Conservation (phyloP, 108 stramenopile species). For the Nannochloropsis oceanica region DNA sequence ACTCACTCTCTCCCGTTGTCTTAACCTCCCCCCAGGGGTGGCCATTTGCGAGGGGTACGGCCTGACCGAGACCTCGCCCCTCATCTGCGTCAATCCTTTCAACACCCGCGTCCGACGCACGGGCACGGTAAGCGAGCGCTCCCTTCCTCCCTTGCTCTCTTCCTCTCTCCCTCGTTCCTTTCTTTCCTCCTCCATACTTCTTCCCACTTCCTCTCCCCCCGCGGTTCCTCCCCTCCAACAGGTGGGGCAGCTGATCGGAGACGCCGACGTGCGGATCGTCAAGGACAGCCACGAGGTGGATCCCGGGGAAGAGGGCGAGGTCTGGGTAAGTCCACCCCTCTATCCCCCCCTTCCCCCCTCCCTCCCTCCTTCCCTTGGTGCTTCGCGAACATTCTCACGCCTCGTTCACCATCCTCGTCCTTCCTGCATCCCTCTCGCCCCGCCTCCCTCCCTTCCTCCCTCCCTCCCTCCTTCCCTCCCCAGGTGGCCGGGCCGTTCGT, state of each 20-base stretch:
- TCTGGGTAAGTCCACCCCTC: not conserved
- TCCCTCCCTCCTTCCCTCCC: not conserved
- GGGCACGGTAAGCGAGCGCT: not conserved
- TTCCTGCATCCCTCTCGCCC: not conserved
- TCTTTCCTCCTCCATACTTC: not conserved
- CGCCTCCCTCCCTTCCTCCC: not conserved
- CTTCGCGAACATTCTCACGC: not conserved
- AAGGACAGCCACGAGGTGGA: not conserved
- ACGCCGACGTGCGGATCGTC: not conserved
- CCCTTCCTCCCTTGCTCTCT: not conserved
- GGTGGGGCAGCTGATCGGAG: no score
- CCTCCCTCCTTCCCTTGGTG: not conserved
- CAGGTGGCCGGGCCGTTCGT: not conserved
- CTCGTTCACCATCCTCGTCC: conserved; percentile 6
- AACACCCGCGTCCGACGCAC: no score
- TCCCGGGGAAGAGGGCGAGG: not conserved
- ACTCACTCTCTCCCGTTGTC: not conserved
- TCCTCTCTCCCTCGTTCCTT: not conserved
- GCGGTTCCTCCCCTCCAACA: not conserved
- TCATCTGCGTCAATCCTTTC: no score
- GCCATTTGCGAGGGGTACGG: not conserved
- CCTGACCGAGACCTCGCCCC: no score
- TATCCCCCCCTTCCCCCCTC: not conserved
- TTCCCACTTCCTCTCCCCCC: not conserved
- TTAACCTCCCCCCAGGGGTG: not conserved